Evolutionary conservation across 176 grass and related monocot genomes (phyloP), one percentile per base, ranked within the genome.

Genomic region (Aegilops bicornis): DNA sequence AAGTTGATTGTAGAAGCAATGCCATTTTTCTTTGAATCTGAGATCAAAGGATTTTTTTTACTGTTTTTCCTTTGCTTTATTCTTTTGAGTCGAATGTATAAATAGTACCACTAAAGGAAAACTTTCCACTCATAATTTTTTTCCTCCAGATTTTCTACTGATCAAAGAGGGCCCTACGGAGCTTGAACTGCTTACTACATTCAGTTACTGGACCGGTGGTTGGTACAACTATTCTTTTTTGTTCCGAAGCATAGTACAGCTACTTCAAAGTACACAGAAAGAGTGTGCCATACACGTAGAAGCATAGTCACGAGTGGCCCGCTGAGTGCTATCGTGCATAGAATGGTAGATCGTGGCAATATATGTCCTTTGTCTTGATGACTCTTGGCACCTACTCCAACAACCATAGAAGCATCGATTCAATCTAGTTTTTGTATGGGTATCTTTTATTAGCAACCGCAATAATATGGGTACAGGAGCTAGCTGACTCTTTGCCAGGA

Each of bases 191-290:
- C 37, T 72, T 43, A 3, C 6, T 73, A 1, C 5, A 1, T 24
- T 6, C 22, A 7, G 70, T 73, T 25, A 13, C 39, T 24, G 70
- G 40, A 6, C n/a, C 22, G 10, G 69, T 39, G 6, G 56, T 79
- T 63, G 56, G 22, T 79, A 64, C 56, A 79, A 0, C 32, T 40
- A 39, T 1, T 36, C 36, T 7, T 72, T 42, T 72, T 72, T 40
- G 35, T 24, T 23, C 69, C 20, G 67, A 72, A 72, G 22, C 42
- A 1, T 23, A 45, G 2, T 64, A 42, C 60, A 80, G 23, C 36
- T 79, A 43, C n/a, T 79, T 64, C n/a, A 58, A 48, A 75, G 42
- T 60, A 48, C 77, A 87, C 69, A 56, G 2, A 66, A 76, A 87
- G 16, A 61, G 6, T 32, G 69, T 45, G 78, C 6, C 42, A 7